Percentiles rank a stretch among this genome's conserved stretches.
These are phyloP conservation scores for Pseudocercospora pini-densiflorae DNA, from an alignment of 2,329 filamentous ascomycete genomes.

Conservation along the genomic window DNA sequence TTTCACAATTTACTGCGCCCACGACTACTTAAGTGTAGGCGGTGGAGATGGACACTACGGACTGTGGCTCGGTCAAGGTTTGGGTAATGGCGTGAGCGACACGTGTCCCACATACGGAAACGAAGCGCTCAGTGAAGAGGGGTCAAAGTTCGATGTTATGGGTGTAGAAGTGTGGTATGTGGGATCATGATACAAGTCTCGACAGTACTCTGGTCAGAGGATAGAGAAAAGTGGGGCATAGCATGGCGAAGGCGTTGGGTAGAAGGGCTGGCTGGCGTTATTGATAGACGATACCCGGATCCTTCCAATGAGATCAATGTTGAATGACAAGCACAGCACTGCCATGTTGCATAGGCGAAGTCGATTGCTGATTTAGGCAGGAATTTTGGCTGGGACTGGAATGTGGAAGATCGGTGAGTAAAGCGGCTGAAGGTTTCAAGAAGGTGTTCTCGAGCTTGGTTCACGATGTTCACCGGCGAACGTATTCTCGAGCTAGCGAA, in stretches of 20 bases:
- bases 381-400: background rate
- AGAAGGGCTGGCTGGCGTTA: background rate
- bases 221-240: background rate
- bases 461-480: background rate
- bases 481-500: background rate
- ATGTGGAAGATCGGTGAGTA: background rate
- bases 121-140: conserved; percentile 89
- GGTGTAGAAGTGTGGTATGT: conserved; percentile 95
- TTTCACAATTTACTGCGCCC: conserved; percentile 93
- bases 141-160: conserved; percentile 86
- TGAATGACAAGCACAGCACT: background rate
- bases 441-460: background rate
- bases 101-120: conserved; percentile 93
- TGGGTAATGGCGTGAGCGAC: conserved; percentile 83
- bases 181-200: conserved; percentile 52
- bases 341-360: background rate
- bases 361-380: background rate
- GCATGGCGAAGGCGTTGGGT: conserved; percentile 5
- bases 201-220: conserved; percentile 4
- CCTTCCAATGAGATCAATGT: background rate
- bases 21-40: conserved; percentile 81
- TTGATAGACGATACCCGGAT: conserved; percentile 7
- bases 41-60: conserved; percentile 88
- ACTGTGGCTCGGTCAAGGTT: conserved; percentile 85
- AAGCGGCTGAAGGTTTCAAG: background rate